A percentile compares a stretch with the other conserved stretches of the same genome.
Evolutionary conservation across 1,284 basidiomycete species (phyloP).

Genomic region (Sporisorium graminicola): DNA sequence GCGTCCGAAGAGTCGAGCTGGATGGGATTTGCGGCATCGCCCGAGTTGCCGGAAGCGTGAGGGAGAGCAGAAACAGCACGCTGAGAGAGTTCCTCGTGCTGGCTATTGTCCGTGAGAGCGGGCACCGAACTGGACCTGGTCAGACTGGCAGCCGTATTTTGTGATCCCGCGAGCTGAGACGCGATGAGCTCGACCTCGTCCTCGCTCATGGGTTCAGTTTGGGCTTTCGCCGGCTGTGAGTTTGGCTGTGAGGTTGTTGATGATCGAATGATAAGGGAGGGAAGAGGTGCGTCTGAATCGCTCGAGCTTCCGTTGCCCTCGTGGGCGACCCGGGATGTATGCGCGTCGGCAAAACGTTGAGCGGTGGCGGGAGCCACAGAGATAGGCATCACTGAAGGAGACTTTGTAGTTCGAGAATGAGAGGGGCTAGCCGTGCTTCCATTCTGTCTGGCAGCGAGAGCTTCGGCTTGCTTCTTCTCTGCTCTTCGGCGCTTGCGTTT

Average conservation of each 20-base stretch:
- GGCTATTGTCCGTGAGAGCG: constrained; percentile 2
- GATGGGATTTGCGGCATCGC: constrained; percentile 12
- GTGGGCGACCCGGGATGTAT: background rate
- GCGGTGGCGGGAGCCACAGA: background rate
- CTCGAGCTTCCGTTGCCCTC: background rate
- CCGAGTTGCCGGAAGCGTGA: background rate
- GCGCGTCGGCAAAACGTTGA: background rate
- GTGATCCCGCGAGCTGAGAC: background rate
- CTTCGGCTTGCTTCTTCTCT: constrained; percentile 12
- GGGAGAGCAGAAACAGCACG: constrained; percentile 15
- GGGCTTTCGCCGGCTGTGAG: background rate
- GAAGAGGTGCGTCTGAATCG: constrained; percentile 15
- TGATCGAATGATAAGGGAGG: constrained; percentile 6
- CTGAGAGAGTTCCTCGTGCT: background rate
- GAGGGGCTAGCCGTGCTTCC: background rate
- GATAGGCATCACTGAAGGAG: background rate
- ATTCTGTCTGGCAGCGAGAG: constrained; percentile 7
- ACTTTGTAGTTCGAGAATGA: background rate
- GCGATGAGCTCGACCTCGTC: constrained; percentile 30
- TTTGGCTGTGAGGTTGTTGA: background rate
- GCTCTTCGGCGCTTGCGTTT: constrained; percentile 11
- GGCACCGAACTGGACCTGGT: constrained; percentile 21
- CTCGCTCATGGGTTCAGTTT: constrained; percentile 11
- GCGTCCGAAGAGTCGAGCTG: constrained; percentile 13
- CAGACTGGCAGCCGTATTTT: background rate